These are phyloP conservation scores for Carpediemonas membranifera DNA, from an alignment of 78 protist species.

Conservation along the genomic window DNA sequence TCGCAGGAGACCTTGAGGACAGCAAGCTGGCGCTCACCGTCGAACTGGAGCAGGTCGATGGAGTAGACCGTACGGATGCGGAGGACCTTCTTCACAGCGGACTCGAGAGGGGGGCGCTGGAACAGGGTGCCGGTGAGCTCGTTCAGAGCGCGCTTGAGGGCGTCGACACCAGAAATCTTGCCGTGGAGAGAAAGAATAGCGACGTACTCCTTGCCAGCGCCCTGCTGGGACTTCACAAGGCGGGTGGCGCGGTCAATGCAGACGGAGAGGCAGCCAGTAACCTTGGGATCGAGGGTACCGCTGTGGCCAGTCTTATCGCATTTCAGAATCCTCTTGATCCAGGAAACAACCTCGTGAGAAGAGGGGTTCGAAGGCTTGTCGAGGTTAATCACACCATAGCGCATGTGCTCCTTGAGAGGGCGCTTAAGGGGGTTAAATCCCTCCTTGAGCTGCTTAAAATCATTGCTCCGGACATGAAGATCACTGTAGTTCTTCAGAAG, in stretches of 20 bases:
- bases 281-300: constrained; percentile 99
- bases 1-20: constrained; percentile 87
- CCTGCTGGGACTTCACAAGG: constrained; percentile 97
- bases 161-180: constrained; percentile 27
- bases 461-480: constrained; percentile 78
- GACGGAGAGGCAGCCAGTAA: constrained; percentile 94
- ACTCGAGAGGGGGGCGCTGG: constrained; percentile 98
- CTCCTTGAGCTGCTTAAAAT: constrained; percentile 86
- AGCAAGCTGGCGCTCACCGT: constrained; percentile 52
- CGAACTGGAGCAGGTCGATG: constrained; percentile 78
- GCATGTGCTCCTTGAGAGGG: constrained; percentile 74
- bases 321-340: constrained; percentile 73
- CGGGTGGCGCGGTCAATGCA: constrained; percentile 97
- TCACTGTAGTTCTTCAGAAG: constrained; percentile 71
- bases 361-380: constrained; percentile 99
- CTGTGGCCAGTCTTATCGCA: constrained; percentile 78
- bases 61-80: constrained; percentile 92
- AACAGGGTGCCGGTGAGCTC: constrained; percentile 91
- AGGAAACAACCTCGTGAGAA: constrained; percentile 87
- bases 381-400: constrained; percentile 92
- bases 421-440: constrained; percentile 90
- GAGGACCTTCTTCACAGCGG: constrained; percentile 89
- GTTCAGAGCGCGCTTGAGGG: constrained; percentile 43
- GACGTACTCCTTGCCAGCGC: constrained; percentile 96
- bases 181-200: constrained; percentile 79